These are phyloP conservation scores for Fraxinus dipetala DNA, from an alignment of 305 asterid species.

Conservation along the genomic window DNA sequence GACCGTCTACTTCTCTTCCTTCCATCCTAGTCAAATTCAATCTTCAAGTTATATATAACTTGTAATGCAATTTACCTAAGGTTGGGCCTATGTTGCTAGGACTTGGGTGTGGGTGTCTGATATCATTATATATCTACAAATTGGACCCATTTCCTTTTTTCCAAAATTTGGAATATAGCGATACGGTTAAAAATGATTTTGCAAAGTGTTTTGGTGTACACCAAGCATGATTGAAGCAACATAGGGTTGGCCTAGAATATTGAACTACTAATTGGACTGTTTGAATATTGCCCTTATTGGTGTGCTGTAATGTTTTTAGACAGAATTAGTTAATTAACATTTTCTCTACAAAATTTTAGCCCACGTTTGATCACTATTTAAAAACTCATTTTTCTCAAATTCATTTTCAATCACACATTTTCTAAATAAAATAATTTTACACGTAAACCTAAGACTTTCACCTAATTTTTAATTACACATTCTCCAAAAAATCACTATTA, in stretches of 20 bases:
- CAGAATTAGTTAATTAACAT: background rate
- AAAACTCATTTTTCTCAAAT: too few species aligned
- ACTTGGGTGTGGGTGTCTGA: background rate
- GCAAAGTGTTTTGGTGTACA: too few species aligned
- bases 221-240: background rate
- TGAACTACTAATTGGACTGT: background rate
- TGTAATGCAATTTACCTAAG: background rate
- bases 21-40: background rate
- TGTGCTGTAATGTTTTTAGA: background rate
- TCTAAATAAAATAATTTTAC: too few species aligned
- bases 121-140: too few species aligned
- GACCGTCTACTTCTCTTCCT: background rate
- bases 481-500: too few species aligned
- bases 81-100: background rate
- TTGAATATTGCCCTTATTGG: background rate
- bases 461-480: too few species aligned
- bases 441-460: too few species aligned
- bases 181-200: too few species aligned
- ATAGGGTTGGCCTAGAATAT: background rate
- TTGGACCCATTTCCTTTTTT: background rate
- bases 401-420: too few species aligned
- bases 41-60: background rate
- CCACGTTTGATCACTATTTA: too few species aligned
- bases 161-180: background rate
- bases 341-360: background rate